Evolutionary conservation across 73 alveolate species (phyloP).

Genomic region (Tetrahymena malaccensis): DNA sequence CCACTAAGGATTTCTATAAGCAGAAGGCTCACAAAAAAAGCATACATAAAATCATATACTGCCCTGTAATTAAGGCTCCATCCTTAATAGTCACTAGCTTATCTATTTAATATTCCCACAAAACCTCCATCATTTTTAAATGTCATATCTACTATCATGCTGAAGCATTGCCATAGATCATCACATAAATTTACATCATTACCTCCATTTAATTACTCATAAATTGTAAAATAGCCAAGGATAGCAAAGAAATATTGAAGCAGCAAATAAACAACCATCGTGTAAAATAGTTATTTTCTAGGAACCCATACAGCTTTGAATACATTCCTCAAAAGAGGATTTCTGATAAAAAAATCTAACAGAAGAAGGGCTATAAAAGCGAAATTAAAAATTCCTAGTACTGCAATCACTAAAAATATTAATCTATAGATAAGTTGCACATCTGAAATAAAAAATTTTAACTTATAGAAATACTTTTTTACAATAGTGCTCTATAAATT

Average conservation of each 20-base stretch:
- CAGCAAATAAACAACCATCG: conserved; percentile 51
- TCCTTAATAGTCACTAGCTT: conserved; percentile 7
- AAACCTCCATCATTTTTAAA: conserved; percentile 71
- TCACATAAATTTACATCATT: conserved; percentile 27
- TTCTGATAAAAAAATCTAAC: conserved; percentile 60
- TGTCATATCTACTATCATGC: conserved; percentile 53
- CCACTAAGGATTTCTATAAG: conserved; percentile 44
- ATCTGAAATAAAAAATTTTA: not conserved
- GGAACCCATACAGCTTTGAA: conserved; percentile 68
- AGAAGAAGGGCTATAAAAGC: conserved; percentile 63
- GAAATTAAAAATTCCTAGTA: conserved; percentile 33
- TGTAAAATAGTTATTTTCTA: conserved; percentile 49
- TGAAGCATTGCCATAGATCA: conserved; percentile 55
- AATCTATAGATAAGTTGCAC: not conserved
- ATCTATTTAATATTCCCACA: conserved; percentile 40
- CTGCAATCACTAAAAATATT: not conserved
- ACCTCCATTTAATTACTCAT: conserved; percentile 21
- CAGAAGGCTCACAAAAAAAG: conserved; percentile 19
- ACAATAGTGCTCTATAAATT: not conserved
- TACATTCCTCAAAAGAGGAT: conserved; percentile 59
- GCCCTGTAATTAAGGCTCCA: conserved; percentile 6
- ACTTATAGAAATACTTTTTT: not conserved
- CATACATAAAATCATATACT: conserved; percentile 23
- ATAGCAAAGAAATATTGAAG: conserved; percentile 55
- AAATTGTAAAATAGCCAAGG: conserved; percentile 34